Conservation (phyloP, 768 basidiomycete species). For the Boletus rex-veris region DNA sequence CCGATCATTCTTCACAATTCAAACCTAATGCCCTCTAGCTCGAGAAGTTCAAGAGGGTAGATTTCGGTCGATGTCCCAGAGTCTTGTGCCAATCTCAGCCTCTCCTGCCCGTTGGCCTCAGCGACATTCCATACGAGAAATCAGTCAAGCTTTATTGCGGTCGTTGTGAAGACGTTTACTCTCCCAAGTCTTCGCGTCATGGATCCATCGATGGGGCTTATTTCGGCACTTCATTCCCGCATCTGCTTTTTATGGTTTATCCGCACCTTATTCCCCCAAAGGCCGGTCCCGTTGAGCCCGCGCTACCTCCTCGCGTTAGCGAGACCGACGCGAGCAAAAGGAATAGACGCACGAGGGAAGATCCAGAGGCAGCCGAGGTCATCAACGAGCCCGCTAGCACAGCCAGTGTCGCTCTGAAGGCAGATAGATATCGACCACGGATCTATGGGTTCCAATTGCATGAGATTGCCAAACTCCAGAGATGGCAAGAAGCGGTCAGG, state of each 20-base stretch:
- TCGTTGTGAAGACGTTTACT: constrained; percentile 97
- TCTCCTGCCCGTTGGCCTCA: constrained; percentile 94
- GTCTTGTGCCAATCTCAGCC: constrained; percentile 94
- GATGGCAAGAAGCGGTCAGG: constrained; percentile 93
- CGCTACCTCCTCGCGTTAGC: constrained; percentile 22
- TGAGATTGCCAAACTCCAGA: constrained; percentile 87
- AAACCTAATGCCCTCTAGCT: constrained; percentile 45
- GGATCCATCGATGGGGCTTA: constrained; percentile 98
- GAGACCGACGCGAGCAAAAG: constrained; percentile 34
- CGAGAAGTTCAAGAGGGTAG: constrained; percentile 97
- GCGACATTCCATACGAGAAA: constrained; percentile 97
- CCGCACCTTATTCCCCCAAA: constrained; percentile 90
- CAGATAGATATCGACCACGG: constrained; percentile 86
- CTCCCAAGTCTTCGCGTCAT: constrained; percentile 94
- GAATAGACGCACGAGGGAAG: constrained; percentile 53
- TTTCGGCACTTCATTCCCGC: constrained; percentile 97
- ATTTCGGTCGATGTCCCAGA: constrained; percentile 97
- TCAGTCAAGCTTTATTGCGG: constrained; percentile 99
- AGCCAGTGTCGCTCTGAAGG: constrained; percentile 78
- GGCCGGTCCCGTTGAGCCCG: constrained; percentile 46
- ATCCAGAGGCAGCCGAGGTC: constrained; percentile 46
- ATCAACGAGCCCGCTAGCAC: constrained; percentile 73
- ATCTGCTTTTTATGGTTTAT: constrained; percentile 96
- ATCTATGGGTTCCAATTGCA: constrained; percentile 98
- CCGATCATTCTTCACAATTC: background rate